Conservation (phyloP, 495 filamentous ascomycete genomes). For the Hyaloscypha bicolor region DNA sequence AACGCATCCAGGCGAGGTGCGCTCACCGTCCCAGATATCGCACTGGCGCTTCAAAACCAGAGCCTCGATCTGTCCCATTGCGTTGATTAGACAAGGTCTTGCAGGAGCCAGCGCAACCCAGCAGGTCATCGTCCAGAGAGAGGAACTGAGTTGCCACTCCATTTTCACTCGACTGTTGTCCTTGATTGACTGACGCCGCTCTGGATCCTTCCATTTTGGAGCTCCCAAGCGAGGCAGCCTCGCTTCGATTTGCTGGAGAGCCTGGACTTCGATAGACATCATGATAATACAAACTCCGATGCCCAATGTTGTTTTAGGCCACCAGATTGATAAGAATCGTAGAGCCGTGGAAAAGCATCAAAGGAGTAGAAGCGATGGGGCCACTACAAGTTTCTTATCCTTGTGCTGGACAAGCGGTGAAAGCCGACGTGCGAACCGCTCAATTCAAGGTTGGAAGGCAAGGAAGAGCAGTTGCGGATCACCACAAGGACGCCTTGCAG, state of each 20-base stretch:
- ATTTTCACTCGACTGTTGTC: background rate
- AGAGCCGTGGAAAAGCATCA: background rate
- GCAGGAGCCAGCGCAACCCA: background rate
- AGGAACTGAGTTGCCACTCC: constrained; percentile 1
- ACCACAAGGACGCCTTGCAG: background rate
- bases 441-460: too few relatives aligned
- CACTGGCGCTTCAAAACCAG: background rate
- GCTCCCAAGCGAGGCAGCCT: background rate
- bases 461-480: background rate
- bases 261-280: background rate
- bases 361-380: background rate
- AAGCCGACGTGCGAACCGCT: background rate
- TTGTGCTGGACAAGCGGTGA: background rate
- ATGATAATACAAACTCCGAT: background rate
- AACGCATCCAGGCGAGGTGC: background rate
- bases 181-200: constrained; percentile 1
- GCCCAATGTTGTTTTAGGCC: too few relatives aligned
- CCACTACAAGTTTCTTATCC: background rate
- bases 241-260: background rate
- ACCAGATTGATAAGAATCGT: too few relatives aligned
- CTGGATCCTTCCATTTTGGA: background rate
- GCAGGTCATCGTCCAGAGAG: background rate
- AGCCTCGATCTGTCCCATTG: background rate
- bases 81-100: background rate
- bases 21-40: constrained; percentile 1